Base-by-base conservation (phyloP, 192 early-diverging fungal genomes). In the Obelidium mucronatum region DNA sequence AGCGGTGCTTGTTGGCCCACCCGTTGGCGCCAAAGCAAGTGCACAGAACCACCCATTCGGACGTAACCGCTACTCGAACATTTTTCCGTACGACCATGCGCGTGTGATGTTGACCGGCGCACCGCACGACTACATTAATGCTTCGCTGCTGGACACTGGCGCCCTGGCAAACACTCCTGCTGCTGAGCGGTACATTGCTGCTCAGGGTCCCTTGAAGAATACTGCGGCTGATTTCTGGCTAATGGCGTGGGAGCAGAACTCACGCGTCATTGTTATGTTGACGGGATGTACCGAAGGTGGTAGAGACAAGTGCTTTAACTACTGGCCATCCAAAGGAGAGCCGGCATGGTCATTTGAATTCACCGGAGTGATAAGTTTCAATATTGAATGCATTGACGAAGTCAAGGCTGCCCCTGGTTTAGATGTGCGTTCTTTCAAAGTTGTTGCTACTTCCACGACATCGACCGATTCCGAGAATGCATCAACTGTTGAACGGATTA, bases 211-310 rank as follows among this genome's bases (percentile, higher is more conserved):
- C 6, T 74, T 96, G 44, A 85, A 84, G 0, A 77, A 84, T 8
- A 97, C 95, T 0, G 80, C 90, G 28, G 67, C 79, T 31, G 94
- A 94, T 67, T 97, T 98, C 78, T 98, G 97, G 97, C 84, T 85
- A 75, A 95, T 97, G 94, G 84, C 94, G 4, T 88, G 89, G 86
- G 94, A 98, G 74, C 91, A 96, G 39, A 72, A 86, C 36, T 77
- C 84, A 2, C 72, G 82, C 2, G 90, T 98, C 8, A 89, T 98
- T 73, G 94, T 97, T 1, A 96, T 96, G 90, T 82, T 98, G 69
- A 96, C 96, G 5, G 77, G 81, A 5, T 92, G 93, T 80, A 88
- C 92, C 36, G 92, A 94, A 74, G 82, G 82, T 37, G 86, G 91
- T 3, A 79, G 86, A 34, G 71, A 80, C 5, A 97, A 97, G 78